A percentile compares a stretch with the other conserved stretches of the same genome.
phyloP scores from a whole-genome alignment of 352 stramenopile species.

The Ophiocytium majus region DNA sequence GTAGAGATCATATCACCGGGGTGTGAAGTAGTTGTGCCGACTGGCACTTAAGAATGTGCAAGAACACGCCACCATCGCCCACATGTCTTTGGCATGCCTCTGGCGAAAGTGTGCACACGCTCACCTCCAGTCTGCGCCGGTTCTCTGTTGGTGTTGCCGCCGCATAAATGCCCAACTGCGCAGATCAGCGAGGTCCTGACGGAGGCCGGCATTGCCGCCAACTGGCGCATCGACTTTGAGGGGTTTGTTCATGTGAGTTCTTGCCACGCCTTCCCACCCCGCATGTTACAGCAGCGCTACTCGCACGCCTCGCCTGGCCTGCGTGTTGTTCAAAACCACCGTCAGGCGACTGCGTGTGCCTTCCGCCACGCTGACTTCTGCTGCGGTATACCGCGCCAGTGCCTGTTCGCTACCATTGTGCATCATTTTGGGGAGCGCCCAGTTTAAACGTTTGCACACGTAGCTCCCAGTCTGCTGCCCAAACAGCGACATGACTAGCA shows the following conservation, averaged over 20 bases:
- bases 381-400: too few species aligned
- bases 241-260: constrained; percentile 9
- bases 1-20: too few species aligned
- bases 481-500: neutral
- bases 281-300: neutral
- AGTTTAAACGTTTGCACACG: neutral
- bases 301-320: too few species aligned
- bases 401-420: neutral
- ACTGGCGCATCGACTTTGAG: constrained; percentile 13
- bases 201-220: neutral
- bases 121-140: too few species aligned
- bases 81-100: too few species aligned
- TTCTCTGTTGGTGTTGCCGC: too few species aligned
- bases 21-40: too few species aligned
- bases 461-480: neutral
- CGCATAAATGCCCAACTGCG: too few species aligned
- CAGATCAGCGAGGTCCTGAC: constrained; percentile 10
- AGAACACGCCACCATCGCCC: too few species aligned
- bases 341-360: neutral
- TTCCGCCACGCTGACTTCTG: neutral
- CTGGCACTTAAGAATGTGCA: too few species aligned
- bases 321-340: neutral
- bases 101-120: too few species aligned
- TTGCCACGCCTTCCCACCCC: neutral
- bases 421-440: neutral